These are phyloP conservation scores for Alternaria sp. DNA, from an alignment of 2,329 filamentous ascomycete species.

Conservation along the genomic window DNA sequence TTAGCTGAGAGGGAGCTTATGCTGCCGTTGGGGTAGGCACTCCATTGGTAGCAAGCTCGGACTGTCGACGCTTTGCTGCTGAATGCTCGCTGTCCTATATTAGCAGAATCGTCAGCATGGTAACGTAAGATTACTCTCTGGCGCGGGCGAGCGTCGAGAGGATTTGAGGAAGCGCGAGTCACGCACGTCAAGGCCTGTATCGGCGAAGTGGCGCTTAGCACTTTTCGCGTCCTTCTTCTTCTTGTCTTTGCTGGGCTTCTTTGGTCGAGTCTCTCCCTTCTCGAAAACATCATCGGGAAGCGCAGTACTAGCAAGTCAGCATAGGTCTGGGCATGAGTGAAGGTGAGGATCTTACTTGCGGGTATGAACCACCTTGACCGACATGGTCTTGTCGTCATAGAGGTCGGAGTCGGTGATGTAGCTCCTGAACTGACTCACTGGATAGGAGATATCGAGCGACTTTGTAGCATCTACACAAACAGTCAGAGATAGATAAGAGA, in stretches of 20 bases:
- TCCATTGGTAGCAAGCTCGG: slow-evolving; percentile 41
- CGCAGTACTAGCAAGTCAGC: slow-evolving; percentile 70
- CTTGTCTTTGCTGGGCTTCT: slow-evolving; percentile 55
- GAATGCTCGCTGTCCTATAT: slow-evolving; percentile 48
- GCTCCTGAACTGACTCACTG: slow-evolving; percentile 88
- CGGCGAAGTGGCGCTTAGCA: slow-evolving; percentile 55
- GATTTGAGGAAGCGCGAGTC: slow-evolving; percentile 29
- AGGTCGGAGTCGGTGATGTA: slow-evolving; percentile 79
- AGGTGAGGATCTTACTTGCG: slow-evolving; percentile 73
- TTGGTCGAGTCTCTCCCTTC: slow-evolving; percentile 70
- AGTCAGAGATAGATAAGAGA: slow-evolving; percentile 12
- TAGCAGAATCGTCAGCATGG: slow-evolving; percentile 48
- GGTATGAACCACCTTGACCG: slow-evolving; percentile 81
- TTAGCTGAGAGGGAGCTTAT: slow-evolving; percentile 41
- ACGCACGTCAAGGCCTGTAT: slow-evolving; percentile 59
- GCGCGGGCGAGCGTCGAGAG: slow-evolving; percentile 27
- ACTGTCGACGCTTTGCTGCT: slow-evolving; percentile 46
- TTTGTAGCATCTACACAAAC: slow-evolving; percentile 65
- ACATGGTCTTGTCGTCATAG: slow-evolving; percentile 78
- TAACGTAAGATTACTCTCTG: slow-evolving; percentile 30
- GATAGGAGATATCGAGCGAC: slow-evolving; percentile 78
- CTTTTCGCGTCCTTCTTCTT: slow-evolving; percentile 43
- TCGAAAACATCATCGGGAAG: slow-evolving; percentile 91
- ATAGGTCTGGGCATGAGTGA: background rate
- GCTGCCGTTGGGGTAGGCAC: slow-evolving; percentile 39